Conservation (phyloP, 805 yeast species). For the Saccharomycopsis capsularis region DNA sequence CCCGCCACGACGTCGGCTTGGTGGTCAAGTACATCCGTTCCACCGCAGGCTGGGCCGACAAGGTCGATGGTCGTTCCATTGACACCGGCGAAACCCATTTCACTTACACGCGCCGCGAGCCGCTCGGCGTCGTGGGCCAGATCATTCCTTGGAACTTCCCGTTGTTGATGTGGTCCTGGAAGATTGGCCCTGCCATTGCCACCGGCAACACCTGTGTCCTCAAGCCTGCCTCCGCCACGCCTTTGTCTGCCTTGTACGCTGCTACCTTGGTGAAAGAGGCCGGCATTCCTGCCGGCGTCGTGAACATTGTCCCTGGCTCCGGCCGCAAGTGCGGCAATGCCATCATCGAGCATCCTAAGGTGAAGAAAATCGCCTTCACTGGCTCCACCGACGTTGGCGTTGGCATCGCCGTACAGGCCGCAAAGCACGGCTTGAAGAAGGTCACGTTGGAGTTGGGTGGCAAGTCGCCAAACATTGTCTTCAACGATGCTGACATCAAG, state of each 20-base stretch:
- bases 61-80: conserved; percentile 40
- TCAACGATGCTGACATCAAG: conserved; percentile 76
- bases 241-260: conserved; percentile 54
- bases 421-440: conserved; percentile 77
- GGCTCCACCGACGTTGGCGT: conserved; percentile 95
- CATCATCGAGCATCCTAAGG: conserved; percentile 48
- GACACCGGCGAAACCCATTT: conserved; percentile 46
- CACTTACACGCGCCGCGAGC: conserved; percentile 53
- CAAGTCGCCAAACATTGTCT: conserved; percentile 87
- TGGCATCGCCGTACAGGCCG: conserved; percentile 71
- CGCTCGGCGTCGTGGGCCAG: conserved; percentile 65
- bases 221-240: conserved; percentile 62
- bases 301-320: conserved; percentile 56
- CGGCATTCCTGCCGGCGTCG: conserved; percentile 58
- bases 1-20: conserved; percentile 43
- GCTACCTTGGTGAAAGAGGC: conserved; percentile 49
- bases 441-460: conserved; percentile 95
- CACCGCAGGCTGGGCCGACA: conserved; percentile 49
- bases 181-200: conserved; percentile 60
- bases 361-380: conserved; percentile 79
- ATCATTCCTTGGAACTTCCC: conserved; percentile 73
- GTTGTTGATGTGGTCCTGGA: conserved; percentile 61
- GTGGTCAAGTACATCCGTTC: conserved; percentile 43
- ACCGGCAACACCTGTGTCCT: conserved; percentile 59
- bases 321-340: conserved; percentile 57